Percentiles rank a stretch among this genome's conserved stretches.
Conservation (phyloP, 176 grass and related monocot species). For the Microstegium vimineum region DNA sequence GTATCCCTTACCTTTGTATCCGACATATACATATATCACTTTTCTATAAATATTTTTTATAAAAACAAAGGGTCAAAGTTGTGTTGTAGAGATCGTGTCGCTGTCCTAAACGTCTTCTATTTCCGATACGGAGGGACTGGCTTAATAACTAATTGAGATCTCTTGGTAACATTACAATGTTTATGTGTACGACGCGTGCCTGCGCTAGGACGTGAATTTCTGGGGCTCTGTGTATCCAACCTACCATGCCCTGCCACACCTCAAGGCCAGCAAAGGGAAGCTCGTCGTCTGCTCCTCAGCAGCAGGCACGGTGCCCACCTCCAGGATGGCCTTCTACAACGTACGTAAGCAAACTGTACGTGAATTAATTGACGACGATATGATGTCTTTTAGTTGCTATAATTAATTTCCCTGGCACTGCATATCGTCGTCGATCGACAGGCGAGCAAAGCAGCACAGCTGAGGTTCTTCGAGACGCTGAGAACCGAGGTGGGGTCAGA, state of each 20-base stretch:
- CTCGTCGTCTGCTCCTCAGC: conserved; percentile 43
- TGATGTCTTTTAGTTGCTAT: background rate
- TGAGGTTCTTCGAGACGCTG: conserved; percentile 56
- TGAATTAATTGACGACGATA: no score
- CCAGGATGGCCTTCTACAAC: conserved; percentile 58
- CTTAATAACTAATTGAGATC: no score
- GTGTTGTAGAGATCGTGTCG: no score
- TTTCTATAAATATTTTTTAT: no score
- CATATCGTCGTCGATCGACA: background rate
- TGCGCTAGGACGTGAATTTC: conserved; percentile 66
- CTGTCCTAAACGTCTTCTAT: no score
- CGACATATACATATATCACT: no score
- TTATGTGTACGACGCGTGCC: background rate
- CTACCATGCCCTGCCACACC: conserved; percentile 62
- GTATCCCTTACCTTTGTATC: no score
- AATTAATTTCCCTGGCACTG: background rate
- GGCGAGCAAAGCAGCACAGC: conserved; percentile 56
- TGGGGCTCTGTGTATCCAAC: conserved; percentile 66
- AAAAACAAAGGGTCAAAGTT: no score
- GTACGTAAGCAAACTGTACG: no score
- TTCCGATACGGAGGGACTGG: no score
- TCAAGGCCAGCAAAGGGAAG: conserved; percentile 50
- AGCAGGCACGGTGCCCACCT: conserved; percentile 26
- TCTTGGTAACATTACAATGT: background rate
- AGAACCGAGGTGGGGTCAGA: conserved; percentile 32